phyloP scores from a whole-genome alignment of 805 yeast species.

The Teunomyces gatunensis region DNA sequence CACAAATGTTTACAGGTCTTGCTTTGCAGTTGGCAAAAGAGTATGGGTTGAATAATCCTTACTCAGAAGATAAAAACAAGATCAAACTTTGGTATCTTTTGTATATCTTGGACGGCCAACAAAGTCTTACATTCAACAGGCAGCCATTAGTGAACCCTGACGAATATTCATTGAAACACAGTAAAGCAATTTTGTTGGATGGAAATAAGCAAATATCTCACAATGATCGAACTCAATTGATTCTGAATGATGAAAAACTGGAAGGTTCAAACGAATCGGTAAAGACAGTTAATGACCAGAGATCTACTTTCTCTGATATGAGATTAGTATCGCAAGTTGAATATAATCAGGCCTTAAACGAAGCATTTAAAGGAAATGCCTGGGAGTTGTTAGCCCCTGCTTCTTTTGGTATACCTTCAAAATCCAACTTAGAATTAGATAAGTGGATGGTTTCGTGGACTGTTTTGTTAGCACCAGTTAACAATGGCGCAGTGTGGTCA shows the following conservation, averaged over 20 bases:
- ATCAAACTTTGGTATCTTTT: constrained; percentile 65
- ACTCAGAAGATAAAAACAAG: constrained; percentile 35
- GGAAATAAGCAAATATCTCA: constrained; percentile 4
- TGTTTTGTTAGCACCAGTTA: constrained; percentile 59
- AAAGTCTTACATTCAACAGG: constrained; percentile 57
- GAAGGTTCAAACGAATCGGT: constrained; percentile 5
- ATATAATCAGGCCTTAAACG: constrained; percentile 61
- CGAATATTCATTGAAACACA: constrained; percentile 44
- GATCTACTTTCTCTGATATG: constrained; percentile 42
- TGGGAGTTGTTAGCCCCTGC: constrained; percentile 62
- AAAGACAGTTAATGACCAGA: constrained; percentile 7
- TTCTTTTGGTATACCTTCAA: constrained; percentile 65
- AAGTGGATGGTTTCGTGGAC: constrained; percentile 85
- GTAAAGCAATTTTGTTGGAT: constrained; percentile 36
- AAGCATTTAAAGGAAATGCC: constrained; percentile 55
- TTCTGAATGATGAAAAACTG: not conserved
- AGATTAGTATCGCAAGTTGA: constrained; percentile 66
- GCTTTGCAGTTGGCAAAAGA: constrained; percentile 66
- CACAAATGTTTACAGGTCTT: constrained; percentile 63
- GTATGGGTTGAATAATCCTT: constrained; percentile 42
- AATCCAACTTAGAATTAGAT: constrained; percentile 62
- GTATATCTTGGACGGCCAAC: constrained; percentile 67
- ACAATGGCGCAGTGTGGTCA: constrained; percentile 59
- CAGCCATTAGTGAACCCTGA: constrained; percentile 51
- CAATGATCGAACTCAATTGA: not conserved